Percentiles rank a stretch among this genome's conserved stretches.
Evolutionary conservation across 139 green algal species (phyloP).

Genomic region (Dunaliella primolecta): DNA sequence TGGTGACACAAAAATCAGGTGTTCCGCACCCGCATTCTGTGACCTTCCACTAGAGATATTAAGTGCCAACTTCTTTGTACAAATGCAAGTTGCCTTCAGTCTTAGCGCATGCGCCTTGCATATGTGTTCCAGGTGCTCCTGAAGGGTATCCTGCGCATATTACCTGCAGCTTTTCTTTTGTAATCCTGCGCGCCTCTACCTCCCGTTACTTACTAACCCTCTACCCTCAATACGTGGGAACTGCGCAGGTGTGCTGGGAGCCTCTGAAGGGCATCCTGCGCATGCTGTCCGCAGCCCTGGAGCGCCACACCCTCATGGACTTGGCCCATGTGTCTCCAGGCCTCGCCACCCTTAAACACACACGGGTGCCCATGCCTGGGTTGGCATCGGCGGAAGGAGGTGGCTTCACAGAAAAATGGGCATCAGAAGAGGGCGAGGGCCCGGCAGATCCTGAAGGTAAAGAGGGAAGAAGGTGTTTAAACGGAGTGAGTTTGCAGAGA

Average conservation of each 20-base stretch:
- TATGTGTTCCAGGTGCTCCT: slow-evolving; percentile 40
- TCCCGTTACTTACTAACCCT: no score
- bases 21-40: no score
- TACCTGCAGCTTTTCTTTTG: slow-evolving; percentile 36
- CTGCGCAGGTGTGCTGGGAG: slow-evolving; percentile 34
- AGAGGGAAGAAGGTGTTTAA: neutral
- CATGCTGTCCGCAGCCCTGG: slow-evolving; percentile 33
- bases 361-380: neutral
- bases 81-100: no score
- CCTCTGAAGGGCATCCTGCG: slow-evolving; percentile 46
- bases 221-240: neutral
- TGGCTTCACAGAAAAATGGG: neutral
- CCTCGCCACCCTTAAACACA: neutral
- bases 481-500: no score
- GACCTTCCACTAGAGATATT: no score
- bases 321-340: slow-evolving; percentile 6
- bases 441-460: neutral
- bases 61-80: no score
- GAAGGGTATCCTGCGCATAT: slow-evolving; percentile 38
- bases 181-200: no score
- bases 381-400: neutral
- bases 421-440: neutral
- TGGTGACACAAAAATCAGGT: no score
- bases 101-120: neutral
- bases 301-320: slow-evolving; percentile 9